phyloP scores from a whole-genome alignment of 2,329 filamentous ascomycete species.

The Lasiodiplodia sp. region DNA sequence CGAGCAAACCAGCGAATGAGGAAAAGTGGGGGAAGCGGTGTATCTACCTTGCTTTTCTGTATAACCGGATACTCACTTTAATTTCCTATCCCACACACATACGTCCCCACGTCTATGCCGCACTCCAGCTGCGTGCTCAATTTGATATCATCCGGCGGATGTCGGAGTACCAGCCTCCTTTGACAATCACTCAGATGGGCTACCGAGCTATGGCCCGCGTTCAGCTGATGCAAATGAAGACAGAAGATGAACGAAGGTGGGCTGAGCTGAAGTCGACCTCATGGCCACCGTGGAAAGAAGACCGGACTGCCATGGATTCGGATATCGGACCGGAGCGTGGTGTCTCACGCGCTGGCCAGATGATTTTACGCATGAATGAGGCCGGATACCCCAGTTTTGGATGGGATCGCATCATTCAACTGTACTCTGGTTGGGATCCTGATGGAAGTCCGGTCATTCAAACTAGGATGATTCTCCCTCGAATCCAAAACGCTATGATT shows the following conservation, averaged over 20 bases:
- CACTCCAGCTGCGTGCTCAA: slow-evolving; percentile 63
- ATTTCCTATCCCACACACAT: slow-evolving; percentile 57
- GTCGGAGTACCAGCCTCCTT: slow-evolving; percentile 60
- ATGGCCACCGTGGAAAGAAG: slow-evolving; percentile 72
- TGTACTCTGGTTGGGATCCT: slow-evolving; percentile 68
- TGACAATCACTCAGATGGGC: slow-evolving; percentile 64
- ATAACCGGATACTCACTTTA: slow-evolving; percentile 58
- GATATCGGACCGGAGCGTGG: slow-evolving; percentile 63
- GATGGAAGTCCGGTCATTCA: slow-evolving; percentile 70
- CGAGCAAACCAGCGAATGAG: neutral
- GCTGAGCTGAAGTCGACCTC: slow-evolving; percentile 65
- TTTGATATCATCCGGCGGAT: slow-evolving; percentile 65
- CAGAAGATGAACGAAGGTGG: slow-evolving; percentile 62
- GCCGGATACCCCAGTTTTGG: slow-evolving; percentile 61
- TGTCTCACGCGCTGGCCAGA: slow-evolving; percentile 62
- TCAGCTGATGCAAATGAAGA: slow-evolving; percentile 67
- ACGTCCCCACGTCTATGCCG: slow-evolving; percentile 57
- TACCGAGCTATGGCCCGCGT: slow-evolving; percentile 63
- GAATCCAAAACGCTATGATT: slow-evolving; percentile 33
- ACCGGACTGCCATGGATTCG: slow-evolving; percentile 67
- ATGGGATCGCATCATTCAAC: slow-evolving; percentile 62
- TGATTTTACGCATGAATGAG: slow-evolving; percentile 64
- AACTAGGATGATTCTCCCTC: slow-evolving; percentile 55
- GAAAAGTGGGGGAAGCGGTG: neutral
- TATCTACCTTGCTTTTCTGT: slow-evolving; percentile 46